Percentiles rank a stretch among this genome's conserved stretches.
Conservation (phyloP, 768 basidiomycete genomes). For the Podaxis carcinomalis region DNA sequence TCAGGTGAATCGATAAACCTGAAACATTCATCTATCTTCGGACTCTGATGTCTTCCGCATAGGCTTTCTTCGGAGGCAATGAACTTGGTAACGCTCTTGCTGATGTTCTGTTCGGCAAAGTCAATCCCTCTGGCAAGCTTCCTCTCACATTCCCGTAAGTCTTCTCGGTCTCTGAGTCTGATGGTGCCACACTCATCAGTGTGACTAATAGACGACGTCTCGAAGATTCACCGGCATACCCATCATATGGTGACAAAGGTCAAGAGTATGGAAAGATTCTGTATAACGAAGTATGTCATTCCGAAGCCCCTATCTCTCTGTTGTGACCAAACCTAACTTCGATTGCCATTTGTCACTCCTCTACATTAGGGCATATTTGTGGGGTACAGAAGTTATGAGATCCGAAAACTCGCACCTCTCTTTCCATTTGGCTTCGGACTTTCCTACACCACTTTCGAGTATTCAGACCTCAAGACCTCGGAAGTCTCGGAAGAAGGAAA, state of each 20-base stretch:
- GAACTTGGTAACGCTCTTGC: constrained; percentile 54
- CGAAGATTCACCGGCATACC: constrained; percentile 48
- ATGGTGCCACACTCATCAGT: neutral
- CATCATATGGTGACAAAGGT: constrained; percentile 38
- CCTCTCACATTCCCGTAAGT: constrained; percentile 50
- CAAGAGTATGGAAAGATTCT: constrained; percentile 40
- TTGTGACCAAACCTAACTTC: constrained; percentile 5
- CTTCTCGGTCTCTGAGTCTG: neutral
- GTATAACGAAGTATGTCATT: constrained; percentile 37
- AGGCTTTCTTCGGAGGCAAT: constrained; percentile 54
- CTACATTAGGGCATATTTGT: constrained; percentile 39
- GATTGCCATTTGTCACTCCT: neutral
- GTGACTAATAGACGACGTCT: constrained; percentile 35
- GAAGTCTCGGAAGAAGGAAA: constrained; percentile 26
- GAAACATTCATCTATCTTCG: neutral
- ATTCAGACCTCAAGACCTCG: constrained; percentile 35
- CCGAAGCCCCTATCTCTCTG: neutral
- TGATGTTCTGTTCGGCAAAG: constrained; percentile 56
- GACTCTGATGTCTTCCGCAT: neutral
- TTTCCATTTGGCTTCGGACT: constrained; percentile 59
- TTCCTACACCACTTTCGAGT: constrained; percentile 56
- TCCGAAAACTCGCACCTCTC: constrained; percentile 36
- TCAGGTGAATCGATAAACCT: constrained; percentile 27
- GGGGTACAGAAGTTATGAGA: constrained; percentile 50
- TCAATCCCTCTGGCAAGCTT: constrained; percentile 56